Evolutionary conservation across 257 asterid genomes (phyloP).

Genomic region (Cruciata laevipes): DNA sequence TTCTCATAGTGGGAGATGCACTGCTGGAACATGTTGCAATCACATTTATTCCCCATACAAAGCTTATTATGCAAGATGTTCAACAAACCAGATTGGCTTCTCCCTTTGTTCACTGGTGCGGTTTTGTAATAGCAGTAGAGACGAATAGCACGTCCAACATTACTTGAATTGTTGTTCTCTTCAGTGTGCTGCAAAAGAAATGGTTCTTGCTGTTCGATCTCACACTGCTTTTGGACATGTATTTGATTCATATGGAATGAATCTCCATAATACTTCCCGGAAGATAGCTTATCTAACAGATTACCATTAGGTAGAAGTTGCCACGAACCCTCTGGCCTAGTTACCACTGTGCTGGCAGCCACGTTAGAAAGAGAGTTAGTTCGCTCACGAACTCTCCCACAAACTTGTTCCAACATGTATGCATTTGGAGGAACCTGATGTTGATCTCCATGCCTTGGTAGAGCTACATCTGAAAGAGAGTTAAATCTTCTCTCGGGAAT

Average conservation of each 20-base stretch:
- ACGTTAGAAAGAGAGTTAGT: slow-evolving; percentile 21
- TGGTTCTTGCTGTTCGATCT: slow-evolving; percentile 19
- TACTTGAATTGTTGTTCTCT: slow-evolving; percentile 22
- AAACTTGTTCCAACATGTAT: slow-evolving; percentile 16
- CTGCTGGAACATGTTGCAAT: slow-evolving; percentile 19
- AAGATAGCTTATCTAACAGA: slow-evolving; percentile 21
- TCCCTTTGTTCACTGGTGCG: slow-evolving; percentile 17
- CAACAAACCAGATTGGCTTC: slow-evolving; percentile 25
- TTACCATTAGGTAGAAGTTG: slow-evolving; percentile 19
- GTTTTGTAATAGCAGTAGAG: slow-evolving; percentile 25
- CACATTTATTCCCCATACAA: slow-evolving; percentile 29
- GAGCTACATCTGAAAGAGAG: slow-evolving; percentile 20
- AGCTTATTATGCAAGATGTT: slow-evolving; percentile 26
- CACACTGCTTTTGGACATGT: slow-evolving; percentile 2
- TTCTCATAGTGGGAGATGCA: slow-evolving; percentile 37
- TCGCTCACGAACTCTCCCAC: slow-evolving; percentile 16
- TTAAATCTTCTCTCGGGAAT: slow-evolving; percentile 19
- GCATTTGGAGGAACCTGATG: slow-evolving; percentile 18
- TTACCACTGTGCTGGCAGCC: slow-evolving; percentile 14
- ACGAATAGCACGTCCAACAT: slow-evolving; percentile 21
- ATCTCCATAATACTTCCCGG: slow-evolving; percentile 15
- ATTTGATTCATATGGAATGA: slow-evolving; percentile 20
- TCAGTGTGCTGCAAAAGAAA: slow-evolving; percentile 18
- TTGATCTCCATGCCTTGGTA: slow-evolving; percentile 16
- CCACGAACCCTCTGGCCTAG: slow-evolving; percentile 14